A percentile compares a stretch with the other conserved stretches of the same genome.
Conservation (phyloP, 306 rosid genomes). For the Quercus bicolor region DNA sequence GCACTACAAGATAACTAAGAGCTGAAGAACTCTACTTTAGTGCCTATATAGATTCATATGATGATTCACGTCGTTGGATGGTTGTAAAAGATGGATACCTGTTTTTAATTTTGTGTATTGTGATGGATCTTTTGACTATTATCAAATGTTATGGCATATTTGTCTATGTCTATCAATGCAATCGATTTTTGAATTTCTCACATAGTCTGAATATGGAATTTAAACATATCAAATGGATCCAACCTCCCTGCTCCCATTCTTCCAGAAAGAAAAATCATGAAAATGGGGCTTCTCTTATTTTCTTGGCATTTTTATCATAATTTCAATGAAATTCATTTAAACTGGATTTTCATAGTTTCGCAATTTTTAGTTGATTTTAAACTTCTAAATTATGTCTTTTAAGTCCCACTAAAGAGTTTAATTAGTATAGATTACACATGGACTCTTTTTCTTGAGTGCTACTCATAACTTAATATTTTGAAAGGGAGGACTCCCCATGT, state of each 20-base stretch:
- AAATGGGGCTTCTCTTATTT: neutral
- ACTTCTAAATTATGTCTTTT: too few relatives aligned
- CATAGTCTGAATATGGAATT: too few relatives aligned
- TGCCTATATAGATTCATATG: too few relatives aligned
- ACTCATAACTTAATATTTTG: neutral
- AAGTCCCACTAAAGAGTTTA: neutral
- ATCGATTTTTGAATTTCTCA: neutral
- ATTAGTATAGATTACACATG: neutral
- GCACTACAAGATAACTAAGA: neutral
- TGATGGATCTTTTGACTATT: too few relatives aligned
- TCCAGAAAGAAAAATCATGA: neutral
- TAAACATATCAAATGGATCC: neutral
- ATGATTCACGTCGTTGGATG: too few relatives aligned
- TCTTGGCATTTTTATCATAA: neutral
- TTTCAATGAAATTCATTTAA: neutral
- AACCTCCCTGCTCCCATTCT: neutral
- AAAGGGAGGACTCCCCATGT: conserved; percentile 94
- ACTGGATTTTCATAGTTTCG: neutral
- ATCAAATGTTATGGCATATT: neutral
- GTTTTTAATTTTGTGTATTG: too few relatives aligned
- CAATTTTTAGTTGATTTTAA: neutral
- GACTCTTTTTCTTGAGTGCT: neutral
- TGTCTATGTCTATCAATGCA: neutral
- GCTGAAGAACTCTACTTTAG: neutral
- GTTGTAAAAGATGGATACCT: too few relatives aligned